Conservation (phyloP, 139 green algal species). For the Chlorella sp. region DNA sequence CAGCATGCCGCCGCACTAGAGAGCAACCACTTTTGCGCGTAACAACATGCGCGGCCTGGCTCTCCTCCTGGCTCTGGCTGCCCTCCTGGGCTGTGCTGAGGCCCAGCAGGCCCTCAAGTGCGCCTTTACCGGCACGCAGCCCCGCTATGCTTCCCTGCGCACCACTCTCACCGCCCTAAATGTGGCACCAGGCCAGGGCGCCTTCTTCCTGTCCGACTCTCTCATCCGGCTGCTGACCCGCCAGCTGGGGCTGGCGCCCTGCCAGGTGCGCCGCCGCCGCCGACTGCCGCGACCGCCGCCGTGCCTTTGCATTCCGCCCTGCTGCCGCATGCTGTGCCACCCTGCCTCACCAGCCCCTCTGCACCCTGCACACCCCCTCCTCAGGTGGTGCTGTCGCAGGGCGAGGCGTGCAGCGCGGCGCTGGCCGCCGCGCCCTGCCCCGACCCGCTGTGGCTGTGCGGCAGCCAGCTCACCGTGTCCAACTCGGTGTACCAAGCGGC, state of each 20-base stretch:
- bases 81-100: not conserved
- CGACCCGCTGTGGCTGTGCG: conserved; percentile 31
- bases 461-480: conserved; percentile 3
- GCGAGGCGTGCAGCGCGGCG: not conserved
- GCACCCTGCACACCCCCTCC: no score
- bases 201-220: conserved; percentile 35
- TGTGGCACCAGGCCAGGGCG: not conserved
- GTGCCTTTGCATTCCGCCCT: no score
- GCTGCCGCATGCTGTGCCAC: no score
- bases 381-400: conserved; percentile 8
- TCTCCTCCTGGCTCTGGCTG: not conserved
- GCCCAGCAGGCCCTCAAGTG: not conserved
- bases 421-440: conserved; percentile 21
- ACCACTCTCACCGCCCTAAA: conserved; percentile 15
- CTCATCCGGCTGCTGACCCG: conserved; percentile 28
- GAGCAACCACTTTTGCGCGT: no score
- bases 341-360: no score
- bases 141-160: not conserved
- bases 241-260: conserved; percentile 34
- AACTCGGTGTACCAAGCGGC: conserved; percentile 34
- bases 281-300: no score
- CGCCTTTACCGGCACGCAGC: conserved; percentile 1
- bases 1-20: no score
- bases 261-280: conserved; percentile 28
- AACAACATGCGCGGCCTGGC: not conserved